Evolutionary conservation across 768 basidiomycete species (phyloP).

Genomic region (Nidularia pulvinata): DNA sequence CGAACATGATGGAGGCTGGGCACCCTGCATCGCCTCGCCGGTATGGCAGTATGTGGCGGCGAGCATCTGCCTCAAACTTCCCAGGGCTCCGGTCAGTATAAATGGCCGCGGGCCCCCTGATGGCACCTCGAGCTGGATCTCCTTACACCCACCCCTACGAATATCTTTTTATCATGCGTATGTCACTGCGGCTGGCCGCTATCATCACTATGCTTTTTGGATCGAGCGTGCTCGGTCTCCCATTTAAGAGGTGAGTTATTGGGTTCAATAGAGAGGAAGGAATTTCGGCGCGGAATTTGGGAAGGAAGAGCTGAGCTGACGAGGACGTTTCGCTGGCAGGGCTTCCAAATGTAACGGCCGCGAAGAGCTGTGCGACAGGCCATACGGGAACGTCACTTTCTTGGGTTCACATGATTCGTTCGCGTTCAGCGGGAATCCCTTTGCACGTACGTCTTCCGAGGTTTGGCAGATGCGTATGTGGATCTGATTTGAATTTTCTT

Average conservation of each 20-base stretch:
- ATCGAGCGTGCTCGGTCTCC: neutral
- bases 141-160: neutral
- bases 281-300: neutral
- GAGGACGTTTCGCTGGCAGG: constrained; percentile 12
- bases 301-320: neutral
- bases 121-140: neutral
- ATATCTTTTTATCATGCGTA: neutral
- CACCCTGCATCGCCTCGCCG: too few relatives aligned
- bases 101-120: too few relatives aligned
- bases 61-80: too few relatives aligned
- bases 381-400: constrained; percentile 51
- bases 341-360: constrained; percentile 64
- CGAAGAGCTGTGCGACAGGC: constrained; percentile 56
- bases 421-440: constrained; percentile 44
- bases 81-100: too few relatives aligned
- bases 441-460: constrained; percentile 32
- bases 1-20: too few relatives aligned
- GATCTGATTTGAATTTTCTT: neutral
- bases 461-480: neutral
- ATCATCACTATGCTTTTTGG: neutral
- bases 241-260: neutral
- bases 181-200: neutral
- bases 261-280: neutral
- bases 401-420: constrained; percentile 60
- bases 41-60: too few relatives aligned